phyloP scores from a whole-genome alignment of 192 early-diverging fungal species.

The Rhizoclosmatium sp. region DNA sequence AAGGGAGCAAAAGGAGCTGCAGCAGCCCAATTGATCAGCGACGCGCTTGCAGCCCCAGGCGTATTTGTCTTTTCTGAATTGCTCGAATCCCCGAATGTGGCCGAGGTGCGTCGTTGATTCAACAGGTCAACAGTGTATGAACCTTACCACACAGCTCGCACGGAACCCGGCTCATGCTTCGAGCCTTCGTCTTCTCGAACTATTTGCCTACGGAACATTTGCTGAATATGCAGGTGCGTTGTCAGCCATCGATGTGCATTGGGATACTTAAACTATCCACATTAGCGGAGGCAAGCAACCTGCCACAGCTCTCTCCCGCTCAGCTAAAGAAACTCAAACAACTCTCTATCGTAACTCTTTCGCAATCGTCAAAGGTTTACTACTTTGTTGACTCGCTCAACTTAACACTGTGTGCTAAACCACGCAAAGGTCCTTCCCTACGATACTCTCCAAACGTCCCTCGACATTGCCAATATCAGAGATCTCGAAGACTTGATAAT shows the following conservation, averaged over 20 bases:
- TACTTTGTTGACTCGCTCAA: not conserved
- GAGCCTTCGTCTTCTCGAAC: slow-evolving; percentile 62
- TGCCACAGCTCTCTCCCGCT: slow-evolving; percentile 40
- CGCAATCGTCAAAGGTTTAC: slow-evolving; percentile 38
- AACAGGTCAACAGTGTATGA: not conserved
- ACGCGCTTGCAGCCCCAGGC: slow-evolving; percentile 72
- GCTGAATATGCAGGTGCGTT: slow-evolving; percentile 74
- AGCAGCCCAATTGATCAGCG: slow-evolving; percentile 73
- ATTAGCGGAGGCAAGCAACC: slow-evolving; percentile 35
- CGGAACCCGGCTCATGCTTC: slow-evolving; percentile 38
- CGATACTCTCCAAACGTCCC: slow-evolving; percentile 62
- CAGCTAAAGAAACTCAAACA: slow-evolving; percentile 65
- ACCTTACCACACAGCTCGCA: slow-evolving; percentile 25
- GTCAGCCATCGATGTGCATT: slow-evolving; percentile 9
- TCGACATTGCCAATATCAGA: slow-evolving; percentile 80
- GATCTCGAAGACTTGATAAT: slow-evolving; percentile 90
- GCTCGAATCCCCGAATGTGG: slow-evolving; percentile 71
- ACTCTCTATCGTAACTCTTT: slow-evolving; percentile 81
- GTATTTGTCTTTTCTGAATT: slow-evolving; percentile 84
- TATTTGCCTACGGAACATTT: slow-evolving; percentile 88
- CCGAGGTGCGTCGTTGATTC: slow-evolving; percentile 56
- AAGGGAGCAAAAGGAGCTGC: slow-evolving; percentile 83
- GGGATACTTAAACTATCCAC: not conserved
- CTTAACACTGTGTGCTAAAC: not conserved
- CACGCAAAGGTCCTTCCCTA: slow-evolving; percentile 75